phyloP scores from a whole-genome alignment of 208 protist genomes.

The Wallacemonas sp. region DNA sequence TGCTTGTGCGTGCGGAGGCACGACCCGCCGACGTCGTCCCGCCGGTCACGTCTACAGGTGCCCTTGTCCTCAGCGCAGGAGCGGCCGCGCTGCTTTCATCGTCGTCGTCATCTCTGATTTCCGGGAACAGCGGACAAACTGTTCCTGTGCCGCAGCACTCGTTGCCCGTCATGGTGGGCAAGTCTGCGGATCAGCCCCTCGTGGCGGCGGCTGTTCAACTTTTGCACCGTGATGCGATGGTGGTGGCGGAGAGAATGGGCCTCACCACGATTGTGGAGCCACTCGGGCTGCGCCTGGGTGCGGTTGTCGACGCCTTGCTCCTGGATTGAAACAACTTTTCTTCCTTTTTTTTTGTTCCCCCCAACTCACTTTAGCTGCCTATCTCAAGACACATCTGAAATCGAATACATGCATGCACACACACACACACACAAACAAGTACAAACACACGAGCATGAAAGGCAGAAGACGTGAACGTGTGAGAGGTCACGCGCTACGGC shows the following conservation, averaged over 20 bases:
- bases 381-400: too few relatives aligned
- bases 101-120: not conserved
- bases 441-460: not conserved
- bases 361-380: too few relatives aligned
- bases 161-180: not conserved
- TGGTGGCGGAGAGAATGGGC: conserved; percentile 46
- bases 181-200: conserved; percentile 37
- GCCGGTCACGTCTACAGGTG: conserved; percentile 1
- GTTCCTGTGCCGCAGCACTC: conserved; percentile 9
- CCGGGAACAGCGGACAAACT: not conserved
- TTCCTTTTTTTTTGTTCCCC: too few relatives aligned
- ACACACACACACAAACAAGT: not conserved
- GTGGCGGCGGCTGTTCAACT: conserved; percentile 54
- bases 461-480: too few relatives aligned
- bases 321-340: conserved; percentile 8
- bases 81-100: conserved; percentile 7
- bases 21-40: not conserved
- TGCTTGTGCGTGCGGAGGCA: conserved; percentile 23
- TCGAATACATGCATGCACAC: too few relatives aligned
- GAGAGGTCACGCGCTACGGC: too few relatives aligned
- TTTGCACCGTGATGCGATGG: conserved; percentile 31
- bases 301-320: conserved; percentile 42
- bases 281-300: conserved; percentile 39
- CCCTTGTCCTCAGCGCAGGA: conserved; percentile 2
- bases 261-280: conserved; percentile 14